Evolutionary conservation across 345 rosid genomes (phyloP).

Genomic region (Gynandropsis gynandra): DNA sequence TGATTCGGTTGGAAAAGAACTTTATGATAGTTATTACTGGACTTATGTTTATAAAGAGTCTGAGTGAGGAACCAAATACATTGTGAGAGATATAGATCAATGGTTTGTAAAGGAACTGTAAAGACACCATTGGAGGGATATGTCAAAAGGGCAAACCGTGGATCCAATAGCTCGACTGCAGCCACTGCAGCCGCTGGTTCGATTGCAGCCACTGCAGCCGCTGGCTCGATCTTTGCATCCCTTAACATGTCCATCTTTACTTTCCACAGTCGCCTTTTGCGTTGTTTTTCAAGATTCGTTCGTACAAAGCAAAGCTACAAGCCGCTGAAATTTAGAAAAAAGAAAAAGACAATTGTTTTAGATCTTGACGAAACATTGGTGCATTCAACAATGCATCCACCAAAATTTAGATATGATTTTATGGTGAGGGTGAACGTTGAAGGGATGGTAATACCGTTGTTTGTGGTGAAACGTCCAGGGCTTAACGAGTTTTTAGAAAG

Average conservation of each 20-base stretch:
- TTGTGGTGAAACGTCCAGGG: constrained; percentile 82
- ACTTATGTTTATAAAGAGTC: constrained; percentile 7
- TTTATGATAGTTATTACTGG: constrained; percentile 6
- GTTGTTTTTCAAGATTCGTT: constrained; percentile 52
- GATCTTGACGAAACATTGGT: constrained; percentile 90
- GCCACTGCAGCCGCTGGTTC: constrained; percentile 19
- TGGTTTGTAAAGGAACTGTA: too few species aligned
- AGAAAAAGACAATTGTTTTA: constrained; percentile 52
- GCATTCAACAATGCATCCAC: constrained; percentile 67
- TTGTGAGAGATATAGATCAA: not conserved
- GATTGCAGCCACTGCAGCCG: not conserved
- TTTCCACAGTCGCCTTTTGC: constrained; percentile 63
- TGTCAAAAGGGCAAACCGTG: not conserved
- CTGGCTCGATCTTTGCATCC: constrained; percentile 35
- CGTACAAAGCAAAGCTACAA: constrained; percentile 9
- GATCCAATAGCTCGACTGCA: not conserved
- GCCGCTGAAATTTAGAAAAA: constrained; percentile 15
- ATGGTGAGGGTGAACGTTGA: constrained; percentile 50
- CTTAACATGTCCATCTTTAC: constrained; percentile 45
- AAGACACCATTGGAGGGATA: too few species aligned
- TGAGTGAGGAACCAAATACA: constrained; percentile 8
- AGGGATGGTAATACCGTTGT: constrained; percentile 49
- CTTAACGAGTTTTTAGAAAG: constrained; percentile 58
- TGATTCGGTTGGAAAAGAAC: not conserved
- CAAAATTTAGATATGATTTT: constrained; percentile 49